phyloP scores from a whole-genome alignment of 768 basidiomycete species.

The Tricholoma sp. region DNA sequence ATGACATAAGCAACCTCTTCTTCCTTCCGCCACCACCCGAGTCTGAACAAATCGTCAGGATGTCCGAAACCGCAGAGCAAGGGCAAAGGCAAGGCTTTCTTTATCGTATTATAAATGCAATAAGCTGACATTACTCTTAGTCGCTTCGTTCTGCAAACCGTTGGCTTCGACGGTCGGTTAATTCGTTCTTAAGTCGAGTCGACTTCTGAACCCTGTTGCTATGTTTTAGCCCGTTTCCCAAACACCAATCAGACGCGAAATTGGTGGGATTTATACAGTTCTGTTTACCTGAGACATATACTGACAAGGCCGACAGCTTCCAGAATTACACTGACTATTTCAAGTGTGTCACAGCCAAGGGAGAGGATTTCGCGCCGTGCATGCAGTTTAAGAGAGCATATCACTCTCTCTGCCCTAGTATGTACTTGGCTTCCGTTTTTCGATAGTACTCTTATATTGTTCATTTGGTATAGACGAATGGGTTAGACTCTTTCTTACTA shows the following conservation, averaged over 20 bases:
- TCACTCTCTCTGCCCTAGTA: constrained; percentile 96
- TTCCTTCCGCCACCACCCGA: constrained; percentile 39
- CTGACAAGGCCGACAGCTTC: constrained; percentile 45
- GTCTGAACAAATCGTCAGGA: constrained; percentile 28
- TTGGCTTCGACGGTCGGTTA: constrained; percentile 79
- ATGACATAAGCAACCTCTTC: constrained; percentile 29
- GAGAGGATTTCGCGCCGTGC: constrained; percentile 97
- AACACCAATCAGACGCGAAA: constrained; percentile 94
- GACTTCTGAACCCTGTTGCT: constrained; percentile 3
- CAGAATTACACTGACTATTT: constrained; percentile 99
- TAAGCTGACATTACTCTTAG: constrained; percentile 32
- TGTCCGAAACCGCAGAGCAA: constrained; percentile 56
- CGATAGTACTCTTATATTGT: not conserved
- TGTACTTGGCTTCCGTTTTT: constrained; percentile 29
- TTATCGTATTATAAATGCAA: not conserved
- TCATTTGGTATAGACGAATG: constrained; percentile 68
- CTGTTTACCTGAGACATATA: not conserved
- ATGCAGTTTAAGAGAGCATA: constrained; percentile 97
- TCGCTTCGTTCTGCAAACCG: constrained; percentile 90
- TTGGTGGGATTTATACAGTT: constrained; percentile 43
- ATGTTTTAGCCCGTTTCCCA: constrained; percentile 71
- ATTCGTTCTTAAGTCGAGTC: constrained; percentile 15
- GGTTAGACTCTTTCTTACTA: constrained; percentile 41
- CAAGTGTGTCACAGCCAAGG: constrained; percentile 95
- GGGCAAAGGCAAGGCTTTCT: constrained; percentile 23